phyloP scores from a whole-genome alignment of 2,329 filamentous ascomycete genomes.

The Scolecobasidium constrictum region DNA sequence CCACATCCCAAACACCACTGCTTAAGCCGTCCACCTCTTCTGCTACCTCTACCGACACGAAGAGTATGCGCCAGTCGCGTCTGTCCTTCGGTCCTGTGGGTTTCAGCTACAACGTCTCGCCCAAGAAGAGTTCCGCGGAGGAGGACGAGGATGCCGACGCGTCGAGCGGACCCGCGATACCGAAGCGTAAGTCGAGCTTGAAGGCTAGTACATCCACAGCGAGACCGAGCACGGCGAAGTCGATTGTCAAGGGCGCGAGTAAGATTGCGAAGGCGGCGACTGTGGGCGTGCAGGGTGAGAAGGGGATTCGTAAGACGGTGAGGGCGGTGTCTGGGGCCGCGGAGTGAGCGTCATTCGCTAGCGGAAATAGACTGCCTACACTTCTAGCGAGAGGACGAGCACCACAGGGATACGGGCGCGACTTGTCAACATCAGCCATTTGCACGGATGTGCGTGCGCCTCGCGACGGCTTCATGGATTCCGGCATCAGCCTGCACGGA shows the following conservation, averaged over 20 bases:
- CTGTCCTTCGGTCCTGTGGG: neutral
- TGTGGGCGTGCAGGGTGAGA: neutral
- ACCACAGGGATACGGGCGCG: no score
- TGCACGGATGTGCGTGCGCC: no score
- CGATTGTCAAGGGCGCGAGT: neutral
- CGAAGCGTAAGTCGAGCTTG: neutral
- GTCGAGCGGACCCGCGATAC: neutral
- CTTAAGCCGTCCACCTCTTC: neutral
- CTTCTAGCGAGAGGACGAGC: no score
- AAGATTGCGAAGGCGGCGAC: neutral
- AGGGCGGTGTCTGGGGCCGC: neutral
- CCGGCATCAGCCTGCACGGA: no score
- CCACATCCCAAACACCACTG: neutral
- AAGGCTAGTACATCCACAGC: neutral
- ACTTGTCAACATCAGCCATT: no score
- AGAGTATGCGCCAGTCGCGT: neutral
- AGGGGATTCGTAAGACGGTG: neutral
- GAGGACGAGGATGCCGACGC: neutral
- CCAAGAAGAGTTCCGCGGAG: neutral
- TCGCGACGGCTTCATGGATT: no score
- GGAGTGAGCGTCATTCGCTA: neutral
- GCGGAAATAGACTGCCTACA: no score
- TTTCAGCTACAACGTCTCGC: neutral
- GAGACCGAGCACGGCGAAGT: neutral
- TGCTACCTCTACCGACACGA: neutral